Base-by-base conservation (phyloP, 306 rosid genomes). In the Delonix regia region DNA sequence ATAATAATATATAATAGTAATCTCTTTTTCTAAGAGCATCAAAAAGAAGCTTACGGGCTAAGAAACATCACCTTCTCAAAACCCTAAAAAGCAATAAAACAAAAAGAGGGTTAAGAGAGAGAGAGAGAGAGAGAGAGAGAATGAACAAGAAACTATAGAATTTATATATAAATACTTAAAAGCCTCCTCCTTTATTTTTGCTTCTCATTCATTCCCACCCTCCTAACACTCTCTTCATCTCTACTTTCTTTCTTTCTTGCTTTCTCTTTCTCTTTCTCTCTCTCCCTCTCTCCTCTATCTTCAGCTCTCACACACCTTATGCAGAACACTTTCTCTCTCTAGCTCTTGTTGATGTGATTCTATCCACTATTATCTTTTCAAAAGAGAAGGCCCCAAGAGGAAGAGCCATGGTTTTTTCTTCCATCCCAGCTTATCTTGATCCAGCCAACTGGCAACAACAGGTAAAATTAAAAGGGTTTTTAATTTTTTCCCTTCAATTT, bases 361-460 rank as follows among this genome's bases (percentile, higher is more conserved):
- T 83, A 84, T 83, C 79, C 83, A 81, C 90, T 69, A 85, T 84
- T 84, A 77, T 73, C 93, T 94, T 94, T 87, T 80, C 88, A 86
- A 90, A 90, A 91, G 92, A 85, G 76, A 86, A 81, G 86, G 74
- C 82, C 52, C 83, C 84, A 62, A 87, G 81, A 81, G 73, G 78
- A 85, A 81, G 28, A 38, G 16, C 90, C 79, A 94, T 92, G 98
- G 94, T 86, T 80, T 94, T 92, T 86, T 82, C 98, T 55, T 90
- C 98, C 80, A 85, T 90, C 75, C 95, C 97, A 83, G 78, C 97
- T 85, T 90, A 89, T 92, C 88, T 89, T 83, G 98, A 94, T 88
- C 94, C 92, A 66, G 71, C 88, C 91, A 90, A 90, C 80, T 94
- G 98, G 98, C 97, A 92, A 41, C 97, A 90, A 83, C 96, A 93